Conservation (phyloP, 192 early-diverging fungal genomes). For the Geosiphon pyriformis region DNA sequence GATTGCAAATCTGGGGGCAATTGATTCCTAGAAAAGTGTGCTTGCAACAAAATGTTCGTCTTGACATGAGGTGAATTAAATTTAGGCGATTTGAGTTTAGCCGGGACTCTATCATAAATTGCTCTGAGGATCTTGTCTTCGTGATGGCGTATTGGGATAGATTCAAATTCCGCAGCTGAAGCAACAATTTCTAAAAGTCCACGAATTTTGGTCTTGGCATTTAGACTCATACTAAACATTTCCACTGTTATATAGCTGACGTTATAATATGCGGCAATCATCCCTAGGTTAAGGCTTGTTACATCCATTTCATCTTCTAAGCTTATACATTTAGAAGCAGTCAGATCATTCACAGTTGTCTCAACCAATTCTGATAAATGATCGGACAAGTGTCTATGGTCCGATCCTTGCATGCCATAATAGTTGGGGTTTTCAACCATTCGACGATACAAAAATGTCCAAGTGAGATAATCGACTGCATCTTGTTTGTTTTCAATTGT, state of each 20-base stretch:
- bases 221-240: constrained; percentile 85
- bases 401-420: constrained; percentile 82
- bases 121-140: constrained; percentile 76
- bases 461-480: constrained; percentile 97
- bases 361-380: constrained; percentile 95
- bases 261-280: constrained; percentile 98
- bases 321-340: constrained; percentile 77
- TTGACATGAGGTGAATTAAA: constrained; percentile 90
- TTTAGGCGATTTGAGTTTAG: constrained; percentile 62
- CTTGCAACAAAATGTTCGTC: constrained; percentile 88
- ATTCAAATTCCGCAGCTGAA: constrained; percentile 89
- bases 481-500: constrained; percentile 97
- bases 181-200: constrained; percentile 92
- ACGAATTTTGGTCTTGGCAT: constrained; percentile 78
- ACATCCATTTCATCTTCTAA: constrained; percentile 70
- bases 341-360: constrained; percentile 78
- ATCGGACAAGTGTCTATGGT: constrained; percentile 84
- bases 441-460: constrained; percentile 96
- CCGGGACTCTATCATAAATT: constrained; percentile 78
- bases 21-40: constrained; percentile 87
- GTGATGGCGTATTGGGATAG: constrained; percentile 89
- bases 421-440: constrained; percentile 97
- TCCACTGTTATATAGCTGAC: constrained; percentile 93
- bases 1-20: constrained; percentile 88
- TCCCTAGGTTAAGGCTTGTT: constrained; percentile 84